Base-by-base conservation (phyloP, 495 filamentous ascomycete genomes). In the Trichoderma orchidacearum region DNA sequence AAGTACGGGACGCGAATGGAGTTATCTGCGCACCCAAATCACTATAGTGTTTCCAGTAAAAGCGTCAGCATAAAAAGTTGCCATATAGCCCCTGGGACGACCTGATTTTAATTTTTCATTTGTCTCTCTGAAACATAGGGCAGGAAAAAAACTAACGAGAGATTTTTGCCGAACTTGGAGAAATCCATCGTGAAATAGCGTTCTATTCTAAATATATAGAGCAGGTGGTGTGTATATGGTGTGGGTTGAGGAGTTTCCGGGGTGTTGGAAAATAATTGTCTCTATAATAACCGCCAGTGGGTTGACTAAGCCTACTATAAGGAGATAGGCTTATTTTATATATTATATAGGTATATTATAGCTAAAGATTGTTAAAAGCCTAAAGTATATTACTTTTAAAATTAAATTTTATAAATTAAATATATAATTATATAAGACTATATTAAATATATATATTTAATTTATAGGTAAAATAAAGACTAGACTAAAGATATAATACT, bases 1-100 rank as follows among this genome's bases (percentile, higher is more conserved):
- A 89, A 35, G 90, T 96, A 58, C 93, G 87, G 60, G 87, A 85
- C 61, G 90, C 89, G 64, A 95, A 96, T 27, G 93, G 93, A 60
- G 89, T 87, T 73, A 98, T 72, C 59, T 76, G 74, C 55, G 69
- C 70, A 57, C 74, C 72, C 54, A 76, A 66, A 56, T 63, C 68
- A 66, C 75, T 77, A 64, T 36, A 7, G 9, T 53, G 32, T 32
- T 48, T 29, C 35, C 29, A 31, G 27, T 9, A 3, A 48, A 4
- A 18, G 1, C n/a, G n/a, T 3, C 48, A 32, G n/a, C 54, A 41
- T 63, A n/a, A n/a, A n/a, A n/a, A n/a, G n/a, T n/a, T n/a, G n/a
- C n/a, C n/a, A n/a, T n/a, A n/a, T n/a, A n/a, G n/a, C n/a, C n/a
- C n/a, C n/a, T n/a, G n/a, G n/a, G n/a, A n/a, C n/a, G n/a, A n/a